Evolutionary conservation across 176 grass and related monocot genomes (phyloP).

Genomic region (Paspalum notatum): DNA sequence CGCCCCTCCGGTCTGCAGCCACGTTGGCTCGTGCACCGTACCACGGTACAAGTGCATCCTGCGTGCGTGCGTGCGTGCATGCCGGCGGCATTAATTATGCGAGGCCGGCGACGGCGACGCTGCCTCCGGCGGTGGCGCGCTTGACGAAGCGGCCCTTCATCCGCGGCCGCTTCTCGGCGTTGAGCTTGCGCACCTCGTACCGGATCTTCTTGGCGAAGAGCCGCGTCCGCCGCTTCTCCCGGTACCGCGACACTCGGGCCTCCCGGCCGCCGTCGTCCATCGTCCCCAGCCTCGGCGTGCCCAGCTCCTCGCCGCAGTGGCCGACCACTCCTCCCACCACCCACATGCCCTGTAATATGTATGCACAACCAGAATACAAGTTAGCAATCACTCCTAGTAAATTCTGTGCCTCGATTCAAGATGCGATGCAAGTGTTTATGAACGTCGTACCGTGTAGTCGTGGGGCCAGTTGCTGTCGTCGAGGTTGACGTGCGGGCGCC

Average conservation of each 20-base stretch:
- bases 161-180: conserved; percentile 94
- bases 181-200: conserved; percentile 97
- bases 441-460: conserved; percentile 52
- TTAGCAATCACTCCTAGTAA: background rate
- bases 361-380: background rate
- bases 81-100: conserved; percentile 28
- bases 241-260: conserved; percentile 81
- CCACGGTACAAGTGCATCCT: background rate
- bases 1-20: background rate
- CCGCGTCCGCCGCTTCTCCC: conserved; percentile 91
- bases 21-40: too few species aligned
- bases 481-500: conserved; percentile 64
- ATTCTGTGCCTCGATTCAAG: background rate
- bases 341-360: conserved; percentile 61
- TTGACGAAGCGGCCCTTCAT: conserved; percentile 98
- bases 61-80: background rate
- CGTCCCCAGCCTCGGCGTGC: conserved; percentile 28
- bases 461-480: conserved; percentile 59
- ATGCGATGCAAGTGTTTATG: background rate
- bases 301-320: conserved; percentile 14
- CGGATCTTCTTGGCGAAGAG: conserved; percentile 99
- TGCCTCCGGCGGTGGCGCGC: conserved; percentile 41
- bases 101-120: conserved; percentile 35
- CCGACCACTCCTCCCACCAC: conserved; percentile 36
- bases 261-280: conserved; percentile 65